phyloP scores from a whole-genome alignment of 805 yeast genomes.

The Teunomyces tritomae region DNA sequence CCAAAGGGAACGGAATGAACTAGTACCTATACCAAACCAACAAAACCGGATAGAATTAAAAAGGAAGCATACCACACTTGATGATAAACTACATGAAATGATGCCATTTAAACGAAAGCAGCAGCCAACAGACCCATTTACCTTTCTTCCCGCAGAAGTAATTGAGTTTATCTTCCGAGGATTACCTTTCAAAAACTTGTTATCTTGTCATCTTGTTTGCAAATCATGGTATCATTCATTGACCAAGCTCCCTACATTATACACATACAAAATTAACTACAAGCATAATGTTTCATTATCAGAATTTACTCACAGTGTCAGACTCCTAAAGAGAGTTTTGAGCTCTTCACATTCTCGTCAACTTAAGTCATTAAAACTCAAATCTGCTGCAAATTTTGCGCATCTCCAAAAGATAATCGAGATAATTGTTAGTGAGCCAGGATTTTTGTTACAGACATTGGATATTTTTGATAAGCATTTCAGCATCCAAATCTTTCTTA shows the following conservation, averaged over 20 bases:
- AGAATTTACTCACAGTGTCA: conserved; percentile 30
- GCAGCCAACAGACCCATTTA: conserved; percentile 24
- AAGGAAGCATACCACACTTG: not conserved
- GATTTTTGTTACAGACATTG: conserved; percentile 19
- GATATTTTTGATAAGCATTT: conserved; percentile 28
- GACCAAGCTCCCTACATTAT: conserved; percentile 25
- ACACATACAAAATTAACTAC: conserved; percentile 17
- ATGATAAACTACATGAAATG: not conserved
- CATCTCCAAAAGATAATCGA: conserved; percentile 30
- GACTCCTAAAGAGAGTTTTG: conserved; percentile 25
- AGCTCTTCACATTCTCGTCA: conserved; percentile 13
- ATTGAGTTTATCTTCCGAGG: conserved; percentile 24
- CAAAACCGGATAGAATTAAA: not conserved
- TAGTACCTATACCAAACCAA: too few species aligned
- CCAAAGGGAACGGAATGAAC: not conserved
- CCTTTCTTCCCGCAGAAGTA: conserved; percentile 28
- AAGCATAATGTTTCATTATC: conserved; percentile 22
- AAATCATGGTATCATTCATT: conserved; percentile 32
- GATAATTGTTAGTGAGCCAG: conserved; percentile 20
- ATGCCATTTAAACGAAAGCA: not conserved
- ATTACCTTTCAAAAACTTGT: conserved; percentile 19
- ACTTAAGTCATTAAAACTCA: conserved; percentile 19
- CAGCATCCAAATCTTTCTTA: conserved; percentile 23
- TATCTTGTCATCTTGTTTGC: conserved; percentile 32
- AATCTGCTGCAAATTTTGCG: conserved; percentile 17